A percentile compares a stretch with the other conserved stretches of the same genome.
Evolutionary conservation across 345 rosid genomes (phyloP).

Genomic region (Lenwebbia sp.): DNA sequence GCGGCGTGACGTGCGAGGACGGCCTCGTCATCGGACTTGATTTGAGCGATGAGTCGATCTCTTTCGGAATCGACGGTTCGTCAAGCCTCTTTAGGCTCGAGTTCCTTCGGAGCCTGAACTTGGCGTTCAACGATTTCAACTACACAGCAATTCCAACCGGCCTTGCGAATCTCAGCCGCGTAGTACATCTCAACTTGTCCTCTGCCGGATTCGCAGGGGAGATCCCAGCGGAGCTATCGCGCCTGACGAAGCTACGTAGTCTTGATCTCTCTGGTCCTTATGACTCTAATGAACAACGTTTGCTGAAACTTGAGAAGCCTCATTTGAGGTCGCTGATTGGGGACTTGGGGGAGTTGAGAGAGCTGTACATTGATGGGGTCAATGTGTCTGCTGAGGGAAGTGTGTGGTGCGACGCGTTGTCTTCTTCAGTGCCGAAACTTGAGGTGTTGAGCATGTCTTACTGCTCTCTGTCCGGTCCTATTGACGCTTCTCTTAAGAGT

Average conservation of each 20-base stretch:
- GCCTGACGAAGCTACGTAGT: background rate
- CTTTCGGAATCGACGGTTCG: conserved; percentile 10
- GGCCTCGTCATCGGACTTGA: conserved; percentile 19
- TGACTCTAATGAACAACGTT: no score
- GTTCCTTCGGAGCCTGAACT: background rate
- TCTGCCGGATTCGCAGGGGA: background rate
- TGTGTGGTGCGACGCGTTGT: conserved; percentile 23
- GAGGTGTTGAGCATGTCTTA: conserved; percentile 14
- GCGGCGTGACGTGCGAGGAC: conserved; percentile 26
- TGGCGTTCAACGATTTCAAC: background rate
- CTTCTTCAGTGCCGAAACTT: conserved; percentile 12
- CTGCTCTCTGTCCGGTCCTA: conserved; percentile 26
- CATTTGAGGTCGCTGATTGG: background rate
- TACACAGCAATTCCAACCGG: background rate
- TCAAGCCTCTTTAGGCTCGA: background rate
- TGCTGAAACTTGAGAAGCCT: conserved; percentile 6
- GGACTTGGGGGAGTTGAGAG: background rate
- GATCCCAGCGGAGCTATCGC: background rate
- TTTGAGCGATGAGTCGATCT: conserved; percentile 22
- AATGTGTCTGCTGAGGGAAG: conserved; percentile 3
- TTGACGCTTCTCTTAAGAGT: background rate
- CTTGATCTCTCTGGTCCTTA: conserved; percentile 16
- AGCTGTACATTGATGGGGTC: conserved; percentile 9
- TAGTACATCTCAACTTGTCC: background rate
- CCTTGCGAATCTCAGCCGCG: background rate